Percentiles rank a stretch among this genome's conserved stretches.
phyloP scores from a whole-genome alignment of 805 yeast genomes.

The Yarrowia yakushimensis region DNA sequence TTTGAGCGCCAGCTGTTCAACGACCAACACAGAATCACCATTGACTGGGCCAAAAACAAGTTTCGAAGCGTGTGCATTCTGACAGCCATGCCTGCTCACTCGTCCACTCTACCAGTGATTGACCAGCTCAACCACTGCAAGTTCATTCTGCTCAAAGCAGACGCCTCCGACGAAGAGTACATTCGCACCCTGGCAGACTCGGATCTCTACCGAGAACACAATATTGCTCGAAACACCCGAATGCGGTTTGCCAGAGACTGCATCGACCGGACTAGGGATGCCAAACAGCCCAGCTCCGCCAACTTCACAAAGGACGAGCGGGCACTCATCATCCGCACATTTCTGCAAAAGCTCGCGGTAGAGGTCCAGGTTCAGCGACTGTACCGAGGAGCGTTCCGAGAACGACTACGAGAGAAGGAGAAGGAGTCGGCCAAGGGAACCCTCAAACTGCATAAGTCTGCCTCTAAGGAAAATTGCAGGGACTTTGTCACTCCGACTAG shows the following conservation, averaged over 20 bases:
- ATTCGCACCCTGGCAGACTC: constrained; percentile 46
- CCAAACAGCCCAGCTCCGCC: constrained; percentile 18
- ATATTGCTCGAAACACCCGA: constrained; percentile 42
- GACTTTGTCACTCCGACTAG: not conserved
- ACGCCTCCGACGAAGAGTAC: constrained; percentile 46
- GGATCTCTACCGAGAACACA: constrained; percentile 57
- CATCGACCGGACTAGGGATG: constrained; percentile 28
- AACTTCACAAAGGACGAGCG: constrained; percentile 41
- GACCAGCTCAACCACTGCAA: constrained; percentile 34
- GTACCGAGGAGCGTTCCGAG: constrained; percentile 46
- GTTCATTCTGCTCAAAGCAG: constrained; percentile 44
- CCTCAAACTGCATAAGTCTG: not conserved
- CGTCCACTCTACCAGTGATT: constrained; percentile 35
- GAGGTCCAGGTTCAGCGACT: constrained; percentile 65
- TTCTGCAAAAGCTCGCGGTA: constrained; percentile 52
- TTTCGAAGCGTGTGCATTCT: constrained; percentile 60
- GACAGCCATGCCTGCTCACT: constrained; percentile 47
- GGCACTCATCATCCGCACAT: constrained; percentile 46
- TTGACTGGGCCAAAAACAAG: constrained; percentile 65
- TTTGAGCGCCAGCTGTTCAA: constrained; percentile 44
- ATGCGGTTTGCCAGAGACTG: constrained; percentile 42
- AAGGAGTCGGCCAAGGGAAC: not conserved
- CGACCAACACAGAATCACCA: constrained; percentile 62
- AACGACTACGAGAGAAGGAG: constrained; percentile 8
- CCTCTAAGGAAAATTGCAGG: constrained; percentile 9